Conservation (phyloP, 441 rosid species). For the Adansonia rubrostipa region DNA sequence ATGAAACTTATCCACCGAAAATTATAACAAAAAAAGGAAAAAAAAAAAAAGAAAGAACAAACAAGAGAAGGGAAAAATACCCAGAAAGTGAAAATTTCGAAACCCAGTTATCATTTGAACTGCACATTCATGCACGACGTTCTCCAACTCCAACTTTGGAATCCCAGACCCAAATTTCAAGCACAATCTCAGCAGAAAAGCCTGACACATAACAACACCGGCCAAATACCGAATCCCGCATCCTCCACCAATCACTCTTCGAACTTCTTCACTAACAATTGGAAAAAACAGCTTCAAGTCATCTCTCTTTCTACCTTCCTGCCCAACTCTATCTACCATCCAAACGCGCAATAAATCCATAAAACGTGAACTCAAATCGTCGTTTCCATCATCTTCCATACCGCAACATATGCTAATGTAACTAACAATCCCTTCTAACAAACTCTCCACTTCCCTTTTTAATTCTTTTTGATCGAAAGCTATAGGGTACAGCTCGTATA, state of each 20-base stretch:
- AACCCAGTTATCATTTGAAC: slow-evolving; percentile 52
- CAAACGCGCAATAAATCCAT: slow-evolving; percentile 56
- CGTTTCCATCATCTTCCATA: slow-evolving; percentile 34
- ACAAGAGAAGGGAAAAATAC: slow-evolving; percentile 33
- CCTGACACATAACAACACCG: slow-evolving; percentile 70
- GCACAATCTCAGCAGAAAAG: slow-evolving; percentile 56
- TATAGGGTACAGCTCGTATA: slow-evolving; percentile 49
- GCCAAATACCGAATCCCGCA: slow-evolving; percentile 51
- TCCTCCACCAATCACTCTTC: slow-evolving; percentile 42
- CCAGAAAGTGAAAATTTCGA: slow-evolving; percentile 50
- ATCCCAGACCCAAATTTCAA: slow-evolving; percentile 49
- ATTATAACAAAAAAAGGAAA: neutral
- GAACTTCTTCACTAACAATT: slow-evolving; percentile 44
- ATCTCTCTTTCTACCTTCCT: slow-evolving; percentile 34
- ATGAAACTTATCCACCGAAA: neutral
- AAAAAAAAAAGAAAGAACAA: neutral
- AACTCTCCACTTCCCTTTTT: slow-evolving; percentile 48
- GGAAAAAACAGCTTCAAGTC: slow-evolving; percentile 60
- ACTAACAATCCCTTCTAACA: slow-evolving; percentile 57
- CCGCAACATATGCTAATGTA: slow-evolving; percentile 53
- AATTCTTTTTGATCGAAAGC: slow-evolving; percentile 21
- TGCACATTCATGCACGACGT: slow-evolving; percentile 44
- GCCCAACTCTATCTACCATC: slow-evolving; percentile 51
- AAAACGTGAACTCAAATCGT: slow-evolving; percentile 45
- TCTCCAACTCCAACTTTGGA: slow-evolving; percentile 41